phyloP scores from a whole-genome alignment of 306 rosid species.

The Astragalus membranaceus region DNA sequence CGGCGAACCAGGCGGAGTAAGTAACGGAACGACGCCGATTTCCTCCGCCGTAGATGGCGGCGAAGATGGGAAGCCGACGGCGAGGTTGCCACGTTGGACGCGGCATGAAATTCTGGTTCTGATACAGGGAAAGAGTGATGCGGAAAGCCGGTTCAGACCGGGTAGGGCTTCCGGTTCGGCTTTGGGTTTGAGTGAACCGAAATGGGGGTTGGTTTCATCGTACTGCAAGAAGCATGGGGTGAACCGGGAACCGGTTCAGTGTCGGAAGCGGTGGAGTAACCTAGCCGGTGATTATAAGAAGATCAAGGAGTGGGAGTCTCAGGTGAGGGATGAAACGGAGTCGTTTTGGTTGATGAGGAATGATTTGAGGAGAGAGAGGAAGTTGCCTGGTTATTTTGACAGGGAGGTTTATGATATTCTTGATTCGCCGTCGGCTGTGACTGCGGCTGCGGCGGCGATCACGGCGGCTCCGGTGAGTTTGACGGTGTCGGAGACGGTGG shows the following conservation, averaged over 20 bases:
- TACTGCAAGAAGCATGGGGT: slow-evolving; percentile 88
- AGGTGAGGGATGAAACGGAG: slow-evolving; percentile 65
- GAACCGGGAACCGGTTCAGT: slow-evolving; percentile 95
- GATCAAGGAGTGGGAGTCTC: slow-evolving; percentile 92
- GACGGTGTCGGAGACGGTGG: slow-evolving; percentile 20
- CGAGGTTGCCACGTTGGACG: slow-evolving; percentile 93
- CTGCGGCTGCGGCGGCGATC: slow-evolving; percentile 8
- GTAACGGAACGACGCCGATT: slow-evolving; percentile 48
- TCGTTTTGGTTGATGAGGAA: slow-evolving; percentile 98
- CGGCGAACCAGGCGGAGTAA: slow-evolving; percentile 33
- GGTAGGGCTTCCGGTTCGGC: slow-evolving; percentile 45
- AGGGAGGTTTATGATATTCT: slow-evolving; percentile 83
- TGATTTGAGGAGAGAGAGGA: slow-evolving; percentile 84
- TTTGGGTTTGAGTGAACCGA: slow-evolving; percentile 72
- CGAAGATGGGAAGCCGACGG: slow-evolving; percentile 58
- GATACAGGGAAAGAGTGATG: slow-evolving; percentile 78
- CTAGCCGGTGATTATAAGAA: slow-evolving; percentile 93
- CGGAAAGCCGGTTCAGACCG: slow-evolving; percentile 64
- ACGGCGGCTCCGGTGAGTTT: neutral
- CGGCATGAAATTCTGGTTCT: slow-evolving; percentile 89
- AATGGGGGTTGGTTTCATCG: slow-evolving; percentile 87
- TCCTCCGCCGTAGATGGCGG: slow-evolving; percentile 41
- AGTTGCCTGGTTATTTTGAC: slow-evolving; percentile 85
- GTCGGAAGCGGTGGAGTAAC: slow-evolving; percentile 98
- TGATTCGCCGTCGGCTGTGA: slow-evolving; percentile 48